Evolutionary conservation across 495 filamentous ascomycete species (phyloP), one percentile per base, ranked within the genome.

Genomic region (Alectoria sarmentosa): DNA sequence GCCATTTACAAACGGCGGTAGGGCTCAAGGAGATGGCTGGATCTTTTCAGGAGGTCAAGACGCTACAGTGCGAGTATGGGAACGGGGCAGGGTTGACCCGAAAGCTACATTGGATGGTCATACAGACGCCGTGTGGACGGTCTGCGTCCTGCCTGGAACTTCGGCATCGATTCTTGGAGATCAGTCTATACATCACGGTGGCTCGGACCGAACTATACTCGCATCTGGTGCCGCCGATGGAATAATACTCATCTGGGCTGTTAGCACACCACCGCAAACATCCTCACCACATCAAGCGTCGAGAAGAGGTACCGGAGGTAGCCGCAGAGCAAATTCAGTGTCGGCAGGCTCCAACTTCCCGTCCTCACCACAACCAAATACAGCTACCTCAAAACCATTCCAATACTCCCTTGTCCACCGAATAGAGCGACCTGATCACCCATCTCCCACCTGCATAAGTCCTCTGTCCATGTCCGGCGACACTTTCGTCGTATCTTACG

Each of bases 41-140:
- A 88, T 98, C 44, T 98, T 98, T 75, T 97, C 92, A 23, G 94
- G 95, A 49, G 94, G 94, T 5, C 91, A 96, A 71, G 94, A 98
- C 73, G 85, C 92, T 5, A 95, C 92, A 14, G 84, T 98, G 26
- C 84, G 91, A 34, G 91, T 98, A 3, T 98, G 94, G 94, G 92
- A 98, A 77, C 80, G 90, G 21, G 93, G 93, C 15, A 79, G 92
- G 44, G 90, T 98, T 46, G 95, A 96, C 73, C 91, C 93, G 9
- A 97, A 98, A 74, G 93, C 91, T 6, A 98, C 93, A 1, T 78
- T 98, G 30, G 90, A 96, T 65, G 92, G 91, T 8, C 94, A 98
- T 70, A 96, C 88, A 2, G 94, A 98, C 76, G 90, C 91, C 9
- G 90, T 98, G 5, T 98, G 94, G 94, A 87, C 90, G 11, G 86